Base-by-base conservation (phyloP, 108 stramenopile species). In the Nitzschia palea region DNA sequence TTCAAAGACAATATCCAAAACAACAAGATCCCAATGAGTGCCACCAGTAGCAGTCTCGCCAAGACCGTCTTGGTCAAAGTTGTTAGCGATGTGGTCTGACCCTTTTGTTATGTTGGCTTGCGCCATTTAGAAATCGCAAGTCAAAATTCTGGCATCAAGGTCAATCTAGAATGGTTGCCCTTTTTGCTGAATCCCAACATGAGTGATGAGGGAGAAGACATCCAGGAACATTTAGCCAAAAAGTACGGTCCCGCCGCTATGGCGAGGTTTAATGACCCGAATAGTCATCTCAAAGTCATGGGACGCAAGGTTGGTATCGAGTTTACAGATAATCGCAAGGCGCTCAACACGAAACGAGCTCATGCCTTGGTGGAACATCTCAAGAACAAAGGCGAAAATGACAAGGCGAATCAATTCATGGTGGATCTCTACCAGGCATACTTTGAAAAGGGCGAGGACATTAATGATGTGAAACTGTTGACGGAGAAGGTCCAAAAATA, bases 21-120 rank as follows among this genome's bases (percentile, higher is more conserved):
- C n/a, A 48, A 48, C n/a, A 59, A 10, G 25, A 45, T 37, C 55
- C 33, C 17, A 6, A 56, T 68, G 67, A 58, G 56, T 61, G 23
- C 68, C 14, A 28, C 66, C 27, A 33, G 58, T 26, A 62, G 33
- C 18, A 35, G 15, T 23, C 15, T 42, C 17, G 44, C 55, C 25
- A 59, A 35, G 31, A 26, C 65, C 10, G 58, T 76, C 1, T 55
- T 25, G 2, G 76, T 77, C 64, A 67, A 65, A 27, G 67, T 77
- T 25, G 44, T 77, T 4, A 64, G 62, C 14, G 76, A 77, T 30
- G 59, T 77, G 29, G 76, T 77, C 51, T 77, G 76, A 77, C 76
- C 76, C 55, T 78, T 68, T 55, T 78, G 77, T 57, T 78, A 50
- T 29, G 43, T 78, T 37, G 77, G 71, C 56, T 43, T 73, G 48